Evolutionary conservation across 2,329 filamentous ascomycete genomes (phyloP).

Genomic region (Ophiocordyceps polyrhachis-furcata): DNA sequence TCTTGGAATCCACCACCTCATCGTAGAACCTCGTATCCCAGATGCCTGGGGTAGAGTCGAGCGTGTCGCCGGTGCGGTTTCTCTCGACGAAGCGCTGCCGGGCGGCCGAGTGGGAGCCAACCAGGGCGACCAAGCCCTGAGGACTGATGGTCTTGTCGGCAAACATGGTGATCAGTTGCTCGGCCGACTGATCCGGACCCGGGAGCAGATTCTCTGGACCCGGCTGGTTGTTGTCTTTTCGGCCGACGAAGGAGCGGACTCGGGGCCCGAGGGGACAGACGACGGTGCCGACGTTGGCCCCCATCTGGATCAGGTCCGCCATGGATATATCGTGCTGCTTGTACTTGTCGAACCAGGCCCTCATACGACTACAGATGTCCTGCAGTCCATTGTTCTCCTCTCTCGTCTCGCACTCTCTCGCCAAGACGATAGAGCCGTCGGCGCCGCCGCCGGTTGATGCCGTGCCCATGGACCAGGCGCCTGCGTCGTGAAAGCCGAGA

Average conservation of each 20-base stretch:
- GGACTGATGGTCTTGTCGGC: conserved; percentile 29
- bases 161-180: conserved; percentile 27
- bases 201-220: conserved; percentile 24
- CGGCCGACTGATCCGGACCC: conserved; percentile 17
- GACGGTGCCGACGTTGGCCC: conserved; percentile 26
- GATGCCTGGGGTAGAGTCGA: conserved; percentile 29
- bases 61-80: conserved; percentile 19
- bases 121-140: conserved; percentile 27
- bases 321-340: conserved; percentile 21
- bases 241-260: conserved; percentile 28
- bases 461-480: conserved; percentile 12
- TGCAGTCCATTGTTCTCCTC: conserved; percentile 26
- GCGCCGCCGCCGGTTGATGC: conserved; percentile 22
- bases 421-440: conserved; percentile 23
- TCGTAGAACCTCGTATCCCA: conserved; percentile 32
- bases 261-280: conserved; percentile 23
- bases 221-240: conserved; percentile 20
- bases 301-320: conserved; percentile 34
- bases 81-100: conserved; percentile 25
- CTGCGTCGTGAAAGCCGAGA: conserved; percentile 26
- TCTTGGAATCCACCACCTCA: conserved; percentile 11
- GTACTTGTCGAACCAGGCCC: conserved; percentile 19
- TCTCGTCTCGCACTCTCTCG: conserved; percentile 15
- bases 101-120: conserved; percentile 32
- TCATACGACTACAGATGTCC: conserved; percentile 18